These are phyloP conservation scores for Penicillium manginii DNA, from an alignment of 495 filamentous ascomycete species.

Conservation along the genomic window DNA sequence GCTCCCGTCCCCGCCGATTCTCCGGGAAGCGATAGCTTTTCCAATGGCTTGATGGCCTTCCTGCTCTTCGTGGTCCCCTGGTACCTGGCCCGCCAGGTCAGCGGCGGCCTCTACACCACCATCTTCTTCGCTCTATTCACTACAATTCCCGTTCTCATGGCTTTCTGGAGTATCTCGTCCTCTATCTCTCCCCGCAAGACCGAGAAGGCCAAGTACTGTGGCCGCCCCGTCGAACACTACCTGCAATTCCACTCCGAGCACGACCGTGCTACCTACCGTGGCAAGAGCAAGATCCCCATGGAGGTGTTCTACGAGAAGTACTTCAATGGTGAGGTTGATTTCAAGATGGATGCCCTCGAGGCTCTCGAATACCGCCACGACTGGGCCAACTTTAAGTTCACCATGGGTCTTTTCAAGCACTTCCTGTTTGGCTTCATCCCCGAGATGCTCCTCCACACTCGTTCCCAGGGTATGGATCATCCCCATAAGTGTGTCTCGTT, in stretches of 20 bases:
- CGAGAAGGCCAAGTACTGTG: conserved; percentile 64
- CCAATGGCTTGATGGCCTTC: conserved; percentile 57
- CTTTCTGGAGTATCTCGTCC: conserved; percentile 63
- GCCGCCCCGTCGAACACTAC: conserved; percentile 82
- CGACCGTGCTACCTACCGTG: conserved; percentile 73
- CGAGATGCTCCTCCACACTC: conserved; percentile 68
- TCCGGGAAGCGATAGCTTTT: conserved; percentile 61
- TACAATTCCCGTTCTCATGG: conserved; percentile 58
- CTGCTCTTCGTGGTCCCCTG: conserved; percentile 54
- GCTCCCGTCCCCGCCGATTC: conserved; percentile 66
- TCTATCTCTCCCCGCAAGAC: conserved; percentile 62
- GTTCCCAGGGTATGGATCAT: conserved; percentile 61
- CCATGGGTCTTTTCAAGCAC: conserved; percentile 64
- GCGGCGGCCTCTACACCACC: conserved; percentile 59
- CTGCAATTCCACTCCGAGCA: conserved; percentile 78
- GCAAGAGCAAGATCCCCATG: conserved; percentile 80
- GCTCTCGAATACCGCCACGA: conserved; percentile 84
- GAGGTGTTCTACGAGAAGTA: conserved; percentile 90
- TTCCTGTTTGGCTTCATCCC: conserved; percentile 72
- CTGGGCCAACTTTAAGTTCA: conserved; percentile 79
- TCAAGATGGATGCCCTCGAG: conserved; percentile 83
- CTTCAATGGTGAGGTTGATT: conserved; percentile 82
- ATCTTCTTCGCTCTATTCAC: conserved; percentile 62
- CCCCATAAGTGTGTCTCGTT: background rate
- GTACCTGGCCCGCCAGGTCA: conserved; percentile 57